Conservation (phyloP, 1,284 basidiomycete species). For the Ustilago curta region DNA sequence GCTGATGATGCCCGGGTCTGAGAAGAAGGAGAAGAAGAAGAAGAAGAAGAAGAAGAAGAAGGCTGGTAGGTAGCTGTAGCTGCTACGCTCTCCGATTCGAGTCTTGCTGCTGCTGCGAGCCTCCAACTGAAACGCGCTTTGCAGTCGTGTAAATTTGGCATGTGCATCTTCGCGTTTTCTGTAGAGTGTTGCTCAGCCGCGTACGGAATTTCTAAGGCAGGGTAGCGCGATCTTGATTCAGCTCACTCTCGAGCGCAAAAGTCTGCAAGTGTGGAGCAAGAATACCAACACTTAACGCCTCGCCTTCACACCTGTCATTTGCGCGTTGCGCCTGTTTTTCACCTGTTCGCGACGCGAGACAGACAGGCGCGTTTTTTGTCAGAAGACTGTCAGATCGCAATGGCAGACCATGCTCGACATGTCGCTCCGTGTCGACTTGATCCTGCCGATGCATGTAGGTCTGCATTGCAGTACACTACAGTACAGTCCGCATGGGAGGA, state of each 20-base stretch:
- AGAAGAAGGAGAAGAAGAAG: neutral
- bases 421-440: slow-evolving; percentile 1
- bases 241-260: neutral
- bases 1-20: neutral
- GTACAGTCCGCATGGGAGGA: no score
- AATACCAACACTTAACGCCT: neutral
- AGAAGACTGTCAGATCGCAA: neutral
- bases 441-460: no score
- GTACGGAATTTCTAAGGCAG: neutral
- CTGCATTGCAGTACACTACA: no score
- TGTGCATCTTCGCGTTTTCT: neutral
- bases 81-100: neutral
- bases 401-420: neutral
- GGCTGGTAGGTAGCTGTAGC: neutral
- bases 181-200: no score
- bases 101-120: neutral
- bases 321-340: neutral
- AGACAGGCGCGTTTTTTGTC: neutral
- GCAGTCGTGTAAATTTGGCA: slow-evolving; percentile 2
- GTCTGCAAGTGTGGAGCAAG: neutral
- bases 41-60: neutral
- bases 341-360: slow-evolving; percentile 9
- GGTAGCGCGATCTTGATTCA: neutral
- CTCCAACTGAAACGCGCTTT: neutral
- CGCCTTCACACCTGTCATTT: neutral